A percentile compares a stretch with the other conserved stretches of the same genome.
Conservation (phyloP, 2,329 filamentous ascomycete species). For the Fonsecaea erecta region DNA sequence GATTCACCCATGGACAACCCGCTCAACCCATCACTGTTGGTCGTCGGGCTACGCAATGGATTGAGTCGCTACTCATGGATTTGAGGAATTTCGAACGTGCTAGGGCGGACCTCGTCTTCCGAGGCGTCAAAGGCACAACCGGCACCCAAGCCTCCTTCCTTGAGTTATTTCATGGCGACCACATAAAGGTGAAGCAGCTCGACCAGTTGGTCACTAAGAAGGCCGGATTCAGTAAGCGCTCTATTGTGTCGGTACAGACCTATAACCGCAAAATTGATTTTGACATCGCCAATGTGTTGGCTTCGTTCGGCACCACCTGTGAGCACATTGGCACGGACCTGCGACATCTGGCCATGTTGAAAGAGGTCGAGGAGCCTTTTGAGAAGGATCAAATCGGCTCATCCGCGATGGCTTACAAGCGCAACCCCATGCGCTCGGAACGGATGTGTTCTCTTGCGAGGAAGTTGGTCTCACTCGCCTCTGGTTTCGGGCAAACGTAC, state of each 20-base stretch:
- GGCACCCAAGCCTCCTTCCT: conserved; percentile 80
- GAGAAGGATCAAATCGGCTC: conserved; percentile 78
- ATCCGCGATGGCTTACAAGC: conserved; percentile 70
- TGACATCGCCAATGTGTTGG: conserved; percentile 77
- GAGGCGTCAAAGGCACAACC: conserved; percentile 74
- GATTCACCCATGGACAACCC: conserved; percentile 71
- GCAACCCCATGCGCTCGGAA: conserved; percentile 62
- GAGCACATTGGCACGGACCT: conserved; percentile 77
- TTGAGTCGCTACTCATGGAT: conserved; percentile 76
- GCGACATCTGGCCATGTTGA: conserved; percentile 72
- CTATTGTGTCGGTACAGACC: conserved; percentile 71
- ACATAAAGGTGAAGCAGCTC: conserved; percentile 64
- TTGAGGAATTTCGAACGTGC: conserved; percentile 73
- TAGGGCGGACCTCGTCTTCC: conserved; percentile 71
- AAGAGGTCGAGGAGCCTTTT: conserved; percentile 85
- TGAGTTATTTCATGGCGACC: conserved; percentile 66
- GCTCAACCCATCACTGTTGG: conserved; percentile 69
- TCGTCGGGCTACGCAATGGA: conserved; percentile 72
- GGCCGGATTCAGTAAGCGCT: conserved; percentile 61
- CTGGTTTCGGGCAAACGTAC: conserved; percentile 68
- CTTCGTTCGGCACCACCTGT: conserved; percentile 77
- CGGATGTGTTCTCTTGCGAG: conserved; percentile 64
- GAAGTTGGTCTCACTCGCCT: conserved; percentile 59
- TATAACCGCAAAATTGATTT: conserved; percentile 83
- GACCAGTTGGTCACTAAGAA: conserved; percentile 68